phyloP scores from a whole-genome alignment of 2,329 filamentous ascomycete genomes.

The Cladosporium oxysporum region DNA sequence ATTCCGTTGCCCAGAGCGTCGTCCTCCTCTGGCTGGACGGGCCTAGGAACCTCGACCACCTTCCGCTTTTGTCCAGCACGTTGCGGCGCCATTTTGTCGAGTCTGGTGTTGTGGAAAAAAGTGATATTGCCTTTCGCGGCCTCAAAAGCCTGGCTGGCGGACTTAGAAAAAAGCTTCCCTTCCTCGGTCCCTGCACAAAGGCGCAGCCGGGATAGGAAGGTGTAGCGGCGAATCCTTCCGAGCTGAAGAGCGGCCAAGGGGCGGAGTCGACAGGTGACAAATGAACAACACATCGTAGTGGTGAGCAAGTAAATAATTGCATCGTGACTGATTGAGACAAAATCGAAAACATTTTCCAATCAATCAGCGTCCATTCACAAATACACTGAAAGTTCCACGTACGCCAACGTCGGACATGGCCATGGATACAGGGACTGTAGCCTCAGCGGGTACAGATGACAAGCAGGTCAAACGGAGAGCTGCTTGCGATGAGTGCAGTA shows the following conservation, averaged over 20 bases:
- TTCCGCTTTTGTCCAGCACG: constrained; percentile 47
- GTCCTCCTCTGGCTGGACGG: constrained; percentile 29
- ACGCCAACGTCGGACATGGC: background rate
- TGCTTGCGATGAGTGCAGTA: constrained; percentile 47
- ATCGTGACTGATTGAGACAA: background rate
- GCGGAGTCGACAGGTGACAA: background rate
- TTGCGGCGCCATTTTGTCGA: constrained; percentile 30
- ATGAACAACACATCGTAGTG: background rate
- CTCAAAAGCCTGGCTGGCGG: background rate
- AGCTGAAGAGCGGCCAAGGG: background rate
- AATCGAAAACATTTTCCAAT: background rate
- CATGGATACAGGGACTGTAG: background rate
- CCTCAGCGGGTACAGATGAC: background rate
- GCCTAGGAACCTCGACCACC: constrained; percentile 40
- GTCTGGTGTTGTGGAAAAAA: background rate
- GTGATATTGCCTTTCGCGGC: background rate
- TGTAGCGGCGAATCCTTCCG: background rate
- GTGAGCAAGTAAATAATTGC: background rate
- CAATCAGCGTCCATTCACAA: background rate
- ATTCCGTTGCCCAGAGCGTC: constrained; percentile 42
- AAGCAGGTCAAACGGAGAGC: constrained; percentile 14
- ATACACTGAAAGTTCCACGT: background rate
- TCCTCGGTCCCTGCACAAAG: constrained; percentile 16
- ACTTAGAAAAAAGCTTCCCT: constrained; percentile 21
- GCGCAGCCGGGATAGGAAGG: background rate